These are phyloP conservation scores for Vanrija sp. DNA, from an alignment of 1,284 basidiomycete species.

Conservation along the genomic window DNA sequence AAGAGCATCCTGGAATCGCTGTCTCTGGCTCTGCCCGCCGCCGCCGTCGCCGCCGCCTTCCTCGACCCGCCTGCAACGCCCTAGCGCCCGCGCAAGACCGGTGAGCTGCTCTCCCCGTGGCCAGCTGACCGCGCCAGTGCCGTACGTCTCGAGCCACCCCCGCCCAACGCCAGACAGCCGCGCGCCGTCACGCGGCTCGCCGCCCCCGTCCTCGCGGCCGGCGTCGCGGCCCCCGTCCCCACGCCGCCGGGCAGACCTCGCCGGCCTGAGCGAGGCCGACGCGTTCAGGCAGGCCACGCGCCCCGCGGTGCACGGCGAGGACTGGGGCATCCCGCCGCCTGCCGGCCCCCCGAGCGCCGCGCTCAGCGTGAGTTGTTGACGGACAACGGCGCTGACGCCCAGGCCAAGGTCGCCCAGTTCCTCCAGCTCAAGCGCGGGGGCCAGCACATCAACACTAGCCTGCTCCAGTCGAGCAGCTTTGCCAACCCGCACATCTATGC, in stretches of 20 bases:
- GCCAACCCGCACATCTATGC: slow-evolving; percentile 91
- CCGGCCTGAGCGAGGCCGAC: neutral
- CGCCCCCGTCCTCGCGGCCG: no score
- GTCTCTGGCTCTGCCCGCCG: no score
- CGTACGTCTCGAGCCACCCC: no score
- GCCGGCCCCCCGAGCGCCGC: slow-evolving; percentile 57
- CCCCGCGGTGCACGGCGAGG: slow-evolving; percentile 57
- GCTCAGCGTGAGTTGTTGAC: slow-evolving; percentile 56
- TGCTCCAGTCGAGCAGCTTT: slow-evolving; percentile 84
- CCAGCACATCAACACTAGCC: slow-evolving; percentile 88
- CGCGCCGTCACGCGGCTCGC: no score
- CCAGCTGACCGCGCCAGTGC: no score
- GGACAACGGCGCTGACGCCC: neutral
- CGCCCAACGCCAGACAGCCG: no score
- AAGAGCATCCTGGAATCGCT: no score
- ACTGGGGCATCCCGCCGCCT: slow-evolving; percentile 72
- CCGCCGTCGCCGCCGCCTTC: neutral
- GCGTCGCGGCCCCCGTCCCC: no score
- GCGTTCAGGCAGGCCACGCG: neutral
- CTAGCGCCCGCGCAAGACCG: no score
- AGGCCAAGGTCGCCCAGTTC: slow-evolving; percentile 77
- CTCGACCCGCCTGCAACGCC: no score
- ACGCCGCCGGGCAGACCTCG: neutral
- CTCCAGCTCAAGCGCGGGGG: slow-evolving; percentile 65
- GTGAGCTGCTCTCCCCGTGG: no score